Evolutionary conservation across 306 rosid genomes (phyloP).

Genomic region (Neltuma alba): DNA sequence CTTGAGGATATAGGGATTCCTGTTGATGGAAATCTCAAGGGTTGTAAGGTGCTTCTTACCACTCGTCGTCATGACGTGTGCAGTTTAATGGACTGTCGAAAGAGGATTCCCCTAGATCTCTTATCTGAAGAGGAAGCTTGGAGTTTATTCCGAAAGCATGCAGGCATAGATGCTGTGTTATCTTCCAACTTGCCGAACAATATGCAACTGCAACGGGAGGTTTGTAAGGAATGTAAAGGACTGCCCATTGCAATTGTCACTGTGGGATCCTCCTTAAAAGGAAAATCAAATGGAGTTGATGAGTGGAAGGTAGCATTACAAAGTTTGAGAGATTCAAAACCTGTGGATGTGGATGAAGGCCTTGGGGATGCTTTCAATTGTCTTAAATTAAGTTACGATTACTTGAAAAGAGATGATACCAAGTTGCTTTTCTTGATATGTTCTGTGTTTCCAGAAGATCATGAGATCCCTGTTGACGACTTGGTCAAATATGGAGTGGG

Average conservation of each 20-base stretch:
- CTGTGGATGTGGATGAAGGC: neutral
- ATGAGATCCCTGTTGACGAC: conserved; percentile 1
- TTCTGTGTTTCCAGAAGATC: conserved; percentile 10
- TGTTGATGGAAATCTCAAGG: neutral
- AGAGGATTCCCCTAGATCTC: neutral
- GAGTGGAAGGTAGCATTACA: conserved; percentile 13
- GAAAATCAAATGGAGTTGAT: neutral
- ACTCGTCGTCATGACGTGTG: neutral
- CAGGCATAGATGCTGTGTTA: neutral
- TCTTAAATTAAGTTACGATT: conserved; percentile 18
- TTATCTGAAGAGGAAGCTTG: conserved; percentile 16
- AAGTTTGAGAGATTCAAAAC: neutral
- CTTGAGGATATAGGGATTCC: conserved; percentile 5
- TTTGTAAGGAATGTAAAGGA: conserved; percentile 17
- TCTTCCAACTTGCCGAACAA: no score
- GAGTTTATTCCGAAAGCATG: conserved; percentile 14
- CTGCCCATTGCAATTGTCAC: conserved; percentile 10
- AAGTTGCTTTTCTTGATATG: conserved; percentile 17
- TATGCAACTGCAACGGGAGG: no score
- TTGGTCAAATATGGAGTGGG: conserved; percentile 6
- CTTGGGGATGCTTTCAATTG: neutral
- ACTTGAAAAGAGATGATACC: conserved; percentile 3
- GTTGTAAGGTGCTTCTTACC: conserved; percentile 2
- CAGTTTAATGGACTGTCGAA: neutral
- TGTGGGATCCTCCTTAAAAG: conserved; percentile 14